Evolutionary conservation across 208 protist species (phyloP).

Genomic region (Leishmania martiniquensis): DNA sequence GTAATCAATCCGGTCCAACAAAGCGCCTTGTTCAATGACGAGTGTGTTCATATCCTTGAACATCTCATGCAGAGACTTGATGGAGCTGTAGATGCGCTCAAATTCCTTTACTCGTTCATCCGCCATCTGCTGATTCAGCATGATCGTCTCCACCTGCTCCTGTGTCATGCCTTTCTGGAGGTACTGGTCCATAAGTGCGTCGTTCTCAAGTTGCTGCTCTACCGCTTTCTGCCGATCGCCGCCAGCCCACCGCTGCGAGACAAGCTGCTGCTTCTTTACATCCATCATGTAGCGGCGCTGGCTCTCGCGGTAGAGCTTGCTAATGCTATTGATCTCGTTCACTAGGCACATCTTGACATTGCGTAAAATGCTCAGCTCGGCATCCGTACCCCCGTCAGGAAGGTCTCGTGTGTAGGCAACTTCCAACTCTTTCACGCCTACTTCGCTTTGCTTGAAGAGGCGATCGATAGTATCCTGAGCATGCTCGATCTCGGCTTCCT

Average conservation of each 20-base stretch:
- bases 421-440: constrained; percentile 75
- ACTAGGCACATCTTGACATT: constrained; percentile 94
- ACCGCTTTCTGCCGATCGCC: constrained; percentile 82
- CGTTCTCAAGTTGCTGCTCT: constrained; percentile 88
- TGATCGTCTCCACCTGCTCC: constrained; percentile 93
- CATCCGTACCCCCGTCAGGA: constrained; percentile 84
- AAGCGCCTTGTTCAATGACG: constrained; percentile 94
- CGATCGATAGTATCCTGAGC: constrained; percentile 80
- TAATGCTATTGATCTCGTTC: constrained; percentile 86
- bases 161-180: constrained; percentile 92
- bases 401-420: constrained; percentile 72
- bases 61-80: constrained; percentile 95
- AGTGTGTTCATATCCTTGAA: constrained; percentile 94
- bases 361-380: constrained; percentile 87
- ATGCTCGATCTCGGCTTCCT: constrained; percentile 83
- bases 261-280: constrained; percentile 90
- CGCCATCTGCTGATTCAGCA: constrained; percentile 91
- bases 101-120: constrained; percentile 94
- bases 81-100: constrained; percentile 92
- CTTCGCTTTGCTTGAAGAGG: constrained; percentile 89
- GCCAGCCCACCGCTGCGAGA: constrained; percentile 82
- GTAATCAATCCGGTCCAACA: constrained; percentile 96
- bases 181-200: constrained; percentile 90
- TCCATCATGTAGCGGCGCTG: constrained; percentile 93
- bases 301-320: constrained; percentile 90